phyloP scores from a whole-genome alignment of 2,329 filamentous ascomycete genomes.

The Aspergillus floridensis region DNA sequence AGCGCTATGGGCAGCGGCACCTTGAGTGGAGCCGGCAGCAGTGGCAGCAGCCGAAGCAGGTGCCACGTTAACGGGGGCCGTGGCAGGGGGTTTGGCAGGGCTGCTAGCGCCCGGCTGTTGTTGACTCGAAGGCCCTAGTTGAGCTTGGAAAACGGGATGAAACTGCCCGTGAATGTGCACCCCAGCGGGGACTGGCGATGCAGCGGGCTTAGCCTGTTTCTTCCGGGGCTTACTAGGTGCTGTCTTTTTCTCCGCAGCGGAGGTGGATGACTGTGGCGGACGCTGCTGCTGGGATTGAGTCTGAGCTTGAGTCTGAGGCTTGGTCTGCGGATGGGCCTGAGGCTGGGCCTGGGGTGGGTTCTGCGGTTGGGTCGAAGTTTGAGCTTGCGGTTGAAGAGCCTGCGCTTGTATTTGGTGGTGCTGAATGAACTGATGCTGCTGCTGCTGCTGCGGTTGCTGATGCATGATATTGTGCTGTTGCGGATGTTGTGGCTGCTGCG shows the following conservation, averaged over 20 bases:
- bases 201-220: slow-evolving; percentile 12
- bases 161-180: slow-evolving; percentile 15
- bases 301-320: background rate
- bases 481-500: slow-evolving; percentile 11
- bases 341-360: slow-evolving; percentile 2
- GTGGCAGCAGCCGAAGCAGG: background rate
- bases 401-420: slow-evolving; percentile 18
- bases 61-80: background rate
- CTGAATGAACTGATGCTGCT: slow-evolving; percentile 20
- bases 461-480: slow-evolving; percentile 11
- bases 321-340: background rate
- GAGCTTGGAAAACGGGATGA: background rate
- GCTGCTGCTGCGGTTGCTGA: slow-evolving; percentile 22
- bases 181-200: slow-evolving; percentile 5
- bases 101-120: background rate
- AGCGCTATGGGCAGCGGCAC: background rate
- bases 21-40: background rate
- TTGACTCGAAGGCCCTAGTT: background rate
- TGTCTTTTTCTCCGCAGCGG: slow-evolving; percentile 13
- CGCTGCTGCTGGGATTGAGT: slow-evolving; percentile 7
- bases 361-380: background rate
- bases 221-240: slow-evolving; percentile 10
- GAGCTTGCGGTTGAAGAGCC: background rate
- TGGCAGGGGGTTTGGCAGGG: background rate
- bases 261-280: slow-evolving; percentile 16